Conservation (phyloP, 352 stramenopile species). For the Pythium pyrilobum region DNA sequence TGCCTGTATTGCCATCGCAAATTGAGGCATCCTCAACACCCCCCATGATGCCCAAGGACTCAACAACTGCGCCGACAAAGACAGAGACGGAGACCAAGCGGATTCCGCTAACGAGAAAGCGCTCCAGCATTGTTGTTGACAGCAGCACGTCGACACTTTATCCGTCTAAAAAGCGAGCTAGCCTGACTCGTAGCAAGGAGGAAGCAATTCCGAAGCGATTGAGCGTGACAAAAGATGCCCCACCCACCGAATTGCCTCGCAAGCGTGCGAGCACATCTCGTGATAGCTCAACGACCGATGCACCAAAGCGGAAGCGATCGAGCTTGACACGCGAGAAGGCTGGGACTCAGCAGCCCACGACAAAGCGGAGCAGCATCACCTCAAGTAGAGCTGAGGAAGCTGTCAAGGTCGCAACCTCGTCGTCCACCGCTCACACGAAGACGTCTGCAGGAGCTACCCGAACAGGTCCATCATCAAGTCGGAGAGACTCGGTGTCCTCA, state of each 20-base stretch:
- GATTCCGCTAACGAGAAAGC: slow-evolving; percentile 2
- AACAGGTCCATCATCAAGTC: neutral
- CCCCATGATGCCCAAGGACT: no score
- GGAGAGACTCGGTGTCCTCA: slow-evolving; percentile 42
- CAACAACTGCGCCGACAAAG: neutral
- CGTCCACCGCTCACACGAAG: neutral
- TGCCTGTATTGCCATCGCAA: no score
- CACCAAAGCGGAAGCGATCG: slow-evolving; percentile 7
- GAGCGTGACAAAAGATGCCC: slow-evolving; percentile 8
- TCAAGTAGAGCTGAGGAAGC: neutral
- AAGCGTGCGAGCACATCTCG: slow-evolving; percentile 14
- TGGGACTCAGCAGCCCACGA: neutral
- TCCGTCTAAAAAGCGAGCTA: slow-evolving; percentile 18
- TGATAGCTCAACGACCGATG: neutral
- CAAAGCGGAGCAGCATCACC: neutral
- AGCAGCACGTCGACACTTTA: slow-evolving; percentile 14
- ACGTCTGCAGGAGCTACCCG: neutral
- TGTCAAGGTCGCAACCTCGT: neutral
- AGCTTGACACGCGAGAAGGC: slow-evolving; percentile 6
- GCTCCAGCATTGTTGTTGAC: slow-evolving; percentile 19
- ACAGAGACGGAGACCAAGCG: slow-evolving; percentile 5
- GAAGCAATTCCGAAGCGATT: slow-evolving; percentile 2
- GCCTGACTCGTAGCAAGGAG: slow-evolving; percentile 7
- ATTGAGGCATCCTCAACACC: neutral
- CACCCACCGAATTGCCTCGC: neutral